Evolutionary conservation across 345 rosid genomes (phyloP).

Genomic region (Conringia planisiliqua): DNA sequence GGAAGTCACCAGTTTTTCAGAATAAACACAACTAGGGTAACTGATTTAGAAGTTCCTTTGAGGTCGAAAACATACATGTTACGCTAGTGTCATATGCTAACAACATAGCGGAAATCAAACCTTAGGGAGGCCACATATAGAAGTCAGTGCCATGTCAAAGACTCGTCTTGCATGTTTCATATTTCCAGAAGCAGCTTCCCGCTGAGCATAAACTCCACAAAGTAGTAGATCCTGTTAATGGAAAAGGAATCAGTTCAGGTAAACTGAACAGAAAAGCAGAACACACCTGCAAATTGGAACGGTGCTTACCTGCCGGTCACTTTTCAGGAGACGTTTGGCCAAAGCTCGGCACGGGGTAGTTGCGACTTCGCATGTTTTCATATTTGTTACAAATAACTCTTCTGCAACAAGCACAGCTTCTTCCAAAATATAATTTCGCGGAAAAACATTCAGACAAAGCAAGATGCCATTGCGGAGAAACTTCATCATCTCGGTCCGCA

Average conservation of each 20-base stretch:
- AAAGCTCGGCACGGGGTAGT: conserved; percentile 71
- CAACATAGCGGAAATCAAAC: conserved; percentile 39
- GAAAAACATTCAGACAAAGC: conserved; percentile 73
- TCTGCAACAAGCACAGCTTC: conserved; percentile 90
- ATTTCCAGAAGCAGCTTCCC: conserved; percentile 84
- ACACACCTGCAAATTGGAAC: conserved; percentile 13
- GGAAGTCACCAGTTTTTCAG: not conserved
- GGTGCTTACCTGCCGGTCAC: conserved; percentile 79
- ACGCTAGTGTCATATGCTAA: not conserved
- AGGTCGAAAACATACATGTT: not conserved
- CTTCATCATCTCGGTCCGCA: conserved; percentile 58
- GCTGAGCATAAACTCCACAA: conserved; percentile 92
- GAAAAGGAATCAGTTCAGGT: not conserved
- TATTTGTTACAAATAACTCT: conserved; percentile 60
- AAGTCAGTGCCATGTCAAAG: conserved; percentile 90
- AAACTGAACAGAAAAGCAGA: conserved; percentile 5
- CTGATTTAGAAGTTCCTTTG: not conserved
- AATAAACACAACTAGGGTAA: not conserved
- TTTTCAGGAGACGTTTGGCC: conserved; percentile 86
- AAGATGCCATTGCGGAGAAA: conserved; percentile 82
- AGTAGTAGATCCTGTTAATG: conserved; percentile 70
- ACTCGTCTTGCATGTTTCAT: conserved; percentile 83
- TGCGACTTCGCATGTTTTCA: conserved; percentile 50
- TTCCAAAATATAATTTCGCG: conserved; percentile 71
- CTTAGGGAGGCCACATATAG: conserved; percentile 65